Base-by-base conservation (phyloP, 2,329 filamentous ascomycete species). In the Aureobasidium lini region DNA sequence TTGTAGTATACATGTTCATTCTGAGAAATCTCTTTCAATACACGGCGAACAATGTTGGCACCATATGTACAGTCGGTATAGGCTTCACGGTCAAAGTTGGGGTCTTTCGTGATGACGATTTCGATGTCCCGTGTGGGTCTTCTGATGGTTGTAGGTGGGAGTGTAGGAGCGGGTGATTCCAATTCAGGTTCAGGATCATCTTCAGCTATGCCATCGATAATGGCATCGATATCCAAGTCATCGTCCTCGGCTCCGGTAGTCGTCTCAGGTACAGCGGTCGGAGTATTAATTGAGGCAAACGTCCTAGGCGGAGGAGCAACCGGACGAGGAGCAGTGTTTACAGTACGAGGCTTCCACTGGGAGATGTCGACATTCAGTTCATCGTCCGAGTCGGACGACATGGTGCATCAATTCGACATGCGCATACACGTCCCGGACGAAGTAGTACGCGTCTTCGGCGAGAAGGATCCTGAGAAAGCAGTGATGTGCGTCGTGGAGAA, bases 11-110 rank as follows among this genome's bases (percentile, higher is more conserved):
- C 62, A 2, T 67, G 66, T 16, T 71, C 69, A 4, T 64, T 65
- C 13, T 65, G 62, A 8, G 68, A 65, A 44, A 66, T 65, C 62
- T 77, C 73, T 16, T 69, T 66, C n/a, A 78, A 15, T 1, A 81
- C 70, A 10, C 67, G 66, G n/a, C 69, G 67, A 1, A 79, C 73
- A 28, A 65, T 61, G 58, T 68, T 63, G 39, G 56, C 61, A 40
- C 69, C 65, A 37, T 58, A 62, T 37, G 66, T 66, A 56, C 65
- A 62, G 60, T 71, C 69, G 34, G 66, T 62, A 23, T 64, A 67
- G 13, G 32, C 49, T 15, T 53, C 34, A 7, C 47, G 48, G 23
- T 60, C 43, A 23, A 60, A 46, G 34, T n/a, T 18, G 32, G 57
- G 48, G n/a, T 53, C 48, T 31, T 23, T 32, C 6, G 15, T 40